A percentile compares a stretch with the other conserved stretches of the same genome.
These are phyloP conservation scores for Cytospora mali DNA, from an alignment of 2,329 filamentous ascomycete species.

Conservation along the genomic window DNA sequence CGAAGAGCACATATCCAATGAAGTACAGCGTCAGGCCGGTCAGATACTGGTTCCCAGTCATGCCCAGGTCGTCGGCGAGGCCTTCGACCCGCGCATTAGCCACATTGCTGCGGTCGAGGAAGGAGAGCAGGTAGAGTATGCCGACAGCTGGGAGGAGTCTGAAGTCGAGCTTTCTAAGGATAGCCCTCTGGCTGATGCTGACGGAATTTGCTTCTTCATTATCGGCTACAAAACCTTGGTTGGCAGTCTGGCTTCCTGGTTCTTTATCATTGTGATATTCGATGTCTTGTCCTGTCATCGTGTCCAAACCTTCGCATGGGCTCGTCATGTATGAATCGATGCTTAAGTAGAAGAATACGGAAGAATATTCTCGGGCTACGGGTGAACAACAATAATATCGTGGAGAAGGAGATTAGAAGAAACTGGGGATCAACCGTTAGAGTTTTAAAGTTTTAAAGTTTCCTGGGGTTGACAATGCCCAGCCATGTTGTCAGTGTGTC, in stretches of 20 bases:
- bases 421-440: not conserved
- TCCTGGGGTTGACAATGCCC: not conserved
- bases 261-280: slow-evolving; percentile 18
- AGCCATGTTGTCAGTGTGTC: not conserved
- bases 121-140: slow-evolving; percentile 58
- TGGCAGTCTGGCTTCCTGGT: slow-evolving; percentile 3
- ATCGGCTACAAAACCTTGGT: slow-evolving; percentile 12
- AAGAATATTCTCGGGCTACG: not conserved
- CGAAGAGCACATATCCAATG: slow-evolving; percentile 60
- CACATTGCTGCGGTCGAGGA: slow-evolving; percentile 61
- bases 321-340: not conserved
- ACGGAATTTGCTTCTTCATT: slow-evolving; percentile 16
- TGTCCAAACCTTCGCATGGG: not conserved
- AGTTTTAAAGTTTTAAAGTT: slow-evolving; percentile 3
- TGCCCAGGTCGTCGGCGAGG: slow-evolving; percentile 52
- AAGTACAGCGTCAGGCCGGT: slow-evolving; percentile 70
- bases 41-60: slow-evolving; percentile 65
- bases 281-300: slow-evolving; percentile 16
- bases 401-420: not conserved
- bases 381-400: not conserved
- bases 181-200: slow-evolving; percentile 54
- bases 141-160: slow-evolving; percentile 57
- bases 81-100: slow-evolving; percentile 62
- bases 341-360: not conserved
- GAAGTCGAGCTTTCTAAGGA: slow-evolving; percentile 60